A percentile compares a stretch with the other conserved stretches of the same genome.
These are phyloP conservation scores for Sordariomycetes sp. DNA, from an alignment of 2,329 filamentous ascomycete genomes.

Conservation along the genomic window DNA sequence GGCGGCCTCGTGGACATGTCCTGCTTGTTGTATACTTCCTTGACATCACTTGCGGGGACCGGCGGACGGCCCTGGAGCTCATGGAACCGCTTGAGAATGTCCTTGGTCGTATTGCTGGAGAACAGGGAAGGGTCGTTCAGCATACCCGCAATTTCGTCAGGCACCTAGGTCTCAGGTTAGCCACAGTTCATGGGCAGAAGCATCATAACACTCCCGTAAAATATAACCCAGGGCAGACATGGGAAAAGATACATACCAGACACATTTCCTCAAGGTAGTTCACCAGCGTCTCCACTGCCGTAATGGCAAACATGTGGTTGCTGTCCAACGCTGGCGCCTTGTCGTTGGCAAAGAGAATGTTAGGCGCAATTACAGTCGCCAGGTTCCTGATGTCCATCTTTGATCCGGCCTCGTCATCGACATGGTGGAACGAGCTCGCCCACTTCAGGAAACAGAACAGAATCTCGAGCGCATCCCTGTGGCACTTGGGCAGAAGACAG, in stretches of 20 bases:
- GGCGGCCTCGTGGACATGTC: slow-evolving; percentile 45
- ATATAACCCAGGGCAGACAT: not conserved
- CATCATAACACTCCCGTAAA: not conserved
- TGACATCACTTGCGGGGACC: slow-evolving; percentile 37
- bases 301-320: slow-evolving; percentile 87
- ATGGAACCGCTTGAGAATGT: slow-evolving; percentile 88
- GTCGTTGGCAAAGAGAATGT: slow-evolving; percentile 68
- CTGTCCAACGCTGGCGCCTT: slow-evolving; percentile 62
- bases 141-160: slow-evolving; percentile 79
- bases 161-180: slow-evolving; percentile 52
- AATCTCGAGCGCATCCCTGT: slow-evolving; percentile 90
- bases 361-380: slow-evolving; percentile 93
- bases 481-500: slow-evolving; percentile 83
- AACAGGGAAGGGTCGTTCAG: slow-evolving; percentile 76
- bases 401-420: slow-evolving; percentile 92
- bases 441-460: slow-evolving; percentile 94
- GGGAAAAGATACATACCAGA: slow-evolving; percentile 54
- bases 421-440: slow-evolving; percentile 93
- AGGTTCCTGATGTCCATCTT: slow-evolving; percentile 99
- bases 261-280: slow-evolving; percentile 94
- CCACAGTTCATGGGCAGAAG: not conserved
- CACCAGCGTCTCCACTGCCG: slow-evolving; percentile 85
- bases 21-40: slow-evolving; percentile 45
- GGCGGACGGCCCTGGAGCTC: slow-evolving; percentile 55
- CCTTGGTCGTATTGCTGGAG: slow-evolving; percentile 81